Percentiles rank a stretch among this genome's conserved stretches.
Conservation (phyloP, 768 basidiomycete species). For the Solioccasus polychromus region DNA sequence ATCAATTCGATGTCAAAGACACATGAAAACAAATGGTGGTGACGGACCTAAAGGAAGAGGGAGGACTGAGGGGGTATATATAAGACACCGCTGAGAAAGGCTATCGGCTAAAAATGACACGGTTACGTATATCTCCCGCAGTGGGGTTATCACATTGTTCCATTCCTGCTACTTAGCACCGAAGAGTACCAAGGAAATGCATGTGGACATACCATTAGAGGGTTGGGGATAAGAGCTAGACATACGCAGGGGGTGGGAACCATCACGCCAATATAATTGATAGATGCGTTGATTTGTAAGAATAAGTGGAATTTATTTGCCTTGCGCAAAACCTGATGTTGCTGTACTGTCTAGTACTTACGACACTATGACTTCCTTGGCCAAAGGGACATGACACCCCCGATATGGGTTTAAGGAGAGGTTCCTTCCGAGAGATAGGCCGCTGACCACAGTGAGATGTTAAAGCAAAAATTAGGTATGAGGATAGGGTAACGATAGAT, state of each 20-base stretch:
- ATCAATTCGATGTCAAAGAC: conserved; percentile 9
- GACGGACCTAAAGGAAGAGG: conserved; percentile 3
- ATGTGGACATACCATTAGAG: conserved; percentile 20
- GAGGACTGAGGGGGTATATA: conserved; percentile 14
- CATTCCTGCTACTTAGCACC: conserved; percentile 16
- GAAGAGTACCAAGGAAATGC: conserved; percentile 12
- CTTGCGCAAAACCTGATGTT: too few relatives aligned
- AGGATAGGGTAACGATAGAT: background rate
- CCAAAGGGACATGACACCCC: too few relatives aligned
- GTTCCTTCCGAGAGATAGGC: too few relatives aligned
- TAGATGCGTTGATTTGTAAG: too few relatives aligned
- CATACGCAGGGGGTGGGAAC: conserved; percentile 17
- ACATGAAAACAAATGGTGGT: conserved; percentile 13
- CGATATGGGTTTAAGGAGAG: too few relatives aligned
- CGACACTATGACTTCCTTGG: too few relatives aligned
- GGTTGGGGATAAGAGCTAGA: conserved; percentile 7
- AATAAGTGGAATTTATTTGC: too few relatives aligned
- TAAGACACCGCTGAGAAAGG: conserved; percentile 16
- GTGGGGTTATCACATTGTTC: conserved; percentile 8
- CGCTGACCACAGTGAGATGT: too few relatives aligned
- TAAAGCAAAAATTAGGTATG: background rate
- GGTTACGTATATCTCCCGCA: conserved; percentile 8
- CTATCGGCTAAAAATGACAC: conserved; percentile 9
- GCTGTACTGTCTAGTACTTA: too few relatives aligned
- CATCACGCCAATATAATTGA: conserved; percentile 16